Evolutionary conservation across 192 early-diverging fungal genomes (phyloP).

Genomic region (Podila epigama): DNA sequence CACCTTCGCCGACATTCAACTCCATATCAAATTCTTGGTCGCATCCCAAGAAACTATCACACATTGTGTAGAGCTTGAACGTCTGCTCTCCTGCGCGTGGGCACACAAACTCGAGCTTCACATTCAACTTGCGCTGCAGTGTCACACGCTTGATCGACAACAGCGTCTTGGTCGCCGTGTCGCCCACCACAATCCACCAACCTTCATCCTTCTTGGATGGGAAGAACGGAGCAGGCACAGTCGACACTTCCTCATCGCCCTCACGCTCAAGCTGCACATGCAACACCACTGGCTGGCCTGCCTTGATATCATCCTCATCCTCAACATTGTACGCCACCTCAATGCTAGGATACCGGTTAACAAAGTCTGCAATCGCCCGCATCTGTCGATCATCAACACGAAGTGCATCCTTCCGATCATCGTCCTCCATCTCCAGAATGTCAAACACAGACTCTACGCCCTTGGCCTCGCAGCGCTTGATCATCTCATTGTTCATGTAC

Average conservation of each 20-base stretch:
- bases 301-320: constrained; percentile 65
- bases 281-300: constrained; percentile 72
- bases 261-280: constrained; percentile 84
- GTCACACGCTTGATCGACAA: constrained; percentile 89
- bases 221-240: constrained; percentile 93
- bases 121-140: constrained; percentile 63
- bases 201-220: constrained; percentile 89
- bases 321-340: constrained; percentile 80
- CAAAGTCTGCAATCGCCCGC: constrained; percentile 83
- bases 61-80: constrained; percentile 90
- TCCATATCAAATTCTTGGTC: constrained; percentile 93
- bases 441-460: constrained; percentile 91
- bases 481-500: constrained; percentile 75
- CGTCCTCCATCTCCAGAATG: constrained; percentile 93
- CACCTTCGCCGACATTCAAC: constrained; percentile 64
- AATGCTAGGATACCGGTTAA: constrained; percentile 93
- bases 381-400: constrained; percentile 69
- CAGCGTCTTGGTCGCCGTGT: constrained; percentile 76
- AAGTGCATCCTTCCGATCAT: constrained; percentile 73
- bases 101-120: constrained; percentile 87
- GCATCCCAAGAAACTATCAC: constrained; percentile 91
- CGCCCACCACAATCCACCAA: constrained; percentile 98
- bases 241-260: constrained; percentile 80
- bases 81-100: constrained; percentile 64
- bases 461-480: constrained; percentile 72